These are phyloP conservation scores for Nicotiana tomentosiformis DNA, from an alignment of 257 asterid species.

Conservation along the genomic window DNA sequence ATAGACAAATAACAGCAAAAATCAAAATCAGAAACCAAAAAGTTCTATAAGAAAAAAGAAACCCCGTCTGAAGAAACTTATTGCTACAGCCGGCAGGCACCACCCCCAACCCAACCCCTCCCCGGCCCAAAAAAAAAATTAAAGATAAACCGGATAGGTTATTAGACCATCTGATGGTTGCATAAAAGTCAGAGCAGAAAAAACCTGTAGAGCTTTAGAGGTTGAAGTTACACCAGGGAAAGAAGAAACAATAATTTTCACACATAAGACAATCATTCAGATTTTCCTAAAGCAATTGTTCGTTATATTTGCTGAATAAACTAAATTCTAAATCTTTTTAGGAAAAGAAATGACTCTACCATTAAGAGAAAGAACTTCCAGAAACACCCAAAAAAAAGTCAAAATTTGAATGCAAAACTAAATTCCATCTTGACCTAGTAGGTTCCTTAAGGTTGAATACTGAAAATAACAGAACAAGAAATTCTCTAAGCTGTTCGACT, in stretches of 20 bases:
- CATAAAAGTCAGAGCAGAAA: background rate
- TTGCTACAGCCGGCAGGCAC: constrained; percentile 1
- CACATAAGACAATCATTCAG: background rate
- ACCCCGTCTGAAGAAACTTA: background rate
- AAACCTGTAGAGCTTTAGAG: background rate
- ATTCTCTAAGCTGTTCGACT: background rate
- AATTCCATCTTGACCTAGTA: background rate
- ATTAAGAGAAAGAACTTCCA: background rate
- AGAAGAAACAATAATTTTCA: background rate
- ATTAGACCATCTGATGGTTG: background rate
- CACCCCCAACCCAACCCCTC: background rate
- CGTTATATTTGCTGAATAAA: background rate
- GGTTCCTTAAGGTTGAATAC: background rate
- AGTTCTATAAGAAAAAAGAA: no score
- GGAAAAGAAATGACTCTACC: background rate
- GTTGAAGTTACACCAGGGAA: background rate
- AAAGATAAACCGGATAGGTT: background rate
- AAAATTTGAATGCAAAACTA: background rate
- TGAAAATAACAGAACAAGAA: background rate
- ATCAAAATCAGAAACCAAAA: background rate
- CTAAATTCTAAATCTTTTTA: background rate
- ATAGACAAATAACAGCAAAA: background rate
- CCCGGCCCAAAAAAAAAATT: background rate
- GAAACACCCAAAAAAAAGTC: background rate
- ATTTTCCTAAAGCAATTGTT: background rate